phyloP scores from a whole-genome alignment of 2,329 filamentous ascomycete species.

The Cladophialophora exuberans region DNA sequence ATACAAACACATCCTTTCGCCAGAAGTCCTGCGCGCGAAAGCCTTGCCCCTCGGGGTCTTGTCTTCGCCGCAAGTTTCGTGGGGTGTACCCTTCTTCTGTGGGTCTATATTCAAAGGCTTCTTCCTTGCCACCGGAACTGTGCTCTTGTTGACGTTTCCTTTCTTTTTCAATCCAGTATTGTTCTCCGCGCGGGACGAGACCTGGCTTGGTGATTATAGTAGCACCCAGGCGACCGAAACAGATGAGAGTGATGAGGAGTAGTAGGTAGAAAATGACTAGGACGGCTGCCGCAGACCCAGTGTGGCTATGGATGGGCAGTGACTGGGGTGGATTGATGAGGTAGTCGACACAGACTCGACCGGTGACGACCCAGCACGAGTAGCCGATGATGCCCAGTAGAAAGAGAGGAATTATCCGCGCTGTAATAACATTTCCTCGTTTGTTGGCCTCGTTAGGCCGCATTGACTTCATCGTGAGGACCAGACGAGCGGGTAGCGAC shows the following conservation, averaged over 20 bases:
- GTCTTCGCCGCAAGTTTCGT: conserved; percentile 17
- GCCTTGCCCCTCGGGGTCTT: conserved; percentile 32
- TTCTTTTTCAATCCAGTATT: conserved; percentile 38
- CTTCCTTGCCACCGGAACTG: conserved; percentile 23
- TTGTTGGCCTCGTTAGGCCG: conserved; percentile 27
- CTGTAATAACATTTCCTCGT: conserved; percentile 57
- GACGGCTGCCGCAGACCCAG: conserved; percentile 67
- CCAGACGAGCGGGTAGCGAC: neutral
- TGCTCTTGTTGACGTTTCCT: conserved; percentile 29
- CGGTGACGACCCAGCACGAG: conserved; percentile 71
- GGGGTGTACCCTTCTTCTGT: conserved; percentile 17
- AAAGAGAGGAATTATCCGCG: conserved; percentile 70
- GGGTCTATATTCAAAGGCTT: conserved; percentile 21
- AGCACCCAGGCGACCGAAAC: conserved; percentile 73
- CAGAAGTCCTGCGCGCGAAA: conserved; percentile 37
- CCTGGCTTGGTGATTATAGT: conserved; percentile 73
- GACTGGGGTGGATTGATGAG: conserved; percentile 59
- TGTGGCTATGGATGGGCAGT: conserved; percentile 45
- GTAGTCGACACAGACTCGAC: conserved; percentile 70
- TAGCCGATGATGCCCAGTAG: conserved; percentile 69
- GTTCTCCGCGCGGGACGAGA: conserved; percentile 67
- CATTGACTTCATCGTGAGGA: conserved; percentile 18
- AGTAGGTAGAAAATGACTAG: conserved; percentile 74
- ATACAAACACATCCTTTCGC: conserved; percentile 78
- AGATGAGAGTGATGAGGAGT: conserved; percentile 65